Evolutionary conservation across 495 filamentous ascomycete genomes (phyloP).

Genomic region (Podospora tetraspora): DNA sequence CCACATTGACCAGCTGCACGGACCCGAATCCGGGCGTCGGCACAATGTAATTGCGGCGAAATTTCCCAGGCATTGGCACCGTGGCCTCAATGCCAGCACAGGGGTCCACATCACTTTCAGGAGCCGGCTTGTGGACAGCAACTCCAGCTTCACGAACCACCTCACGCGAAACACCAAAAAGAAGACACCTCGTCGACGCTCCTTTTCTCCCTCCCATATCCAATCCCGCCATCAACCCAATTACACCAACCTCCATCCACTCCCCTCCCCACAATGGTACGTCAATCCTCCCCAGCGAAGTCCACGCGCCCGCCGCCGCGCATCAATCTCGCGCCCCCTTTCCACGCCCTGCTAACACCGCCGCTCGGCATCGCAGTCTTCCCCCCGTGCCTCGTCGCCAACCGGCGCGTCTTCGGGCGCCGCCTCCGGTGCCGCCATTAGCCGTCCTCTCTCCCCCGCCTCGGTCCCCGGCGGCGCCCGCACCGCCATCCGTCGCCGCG

Average conservation of each 20-base stretch:
- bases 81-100: conserved; percentile 35
- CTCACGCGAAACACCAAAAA: conserved; percentile 12
- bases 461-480: conserved; percentile 90
- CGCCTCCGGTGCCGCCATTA: conserved; percentile 58
- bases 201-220: background rate
- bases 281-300: background rate
- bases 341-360: background rate
- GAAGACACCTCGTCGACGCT: conserved; percentile 1
- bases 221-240: background rate
- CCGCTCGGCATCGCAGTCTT: conserved; percentile 49
- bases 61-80: conserved; percentile 21
- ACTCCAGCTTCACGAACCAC: conserved; percentile 16
- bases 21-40: conserved; percentile 5
- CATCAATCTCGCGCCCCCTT: background rate
- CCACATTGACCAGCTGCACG: background rate
- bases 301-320: background rate
- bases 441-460: conserved; percentile 71
- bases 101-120: conserved; percentile 27
- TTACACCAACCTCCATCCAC: background rate
- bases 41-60: conserved; percentile 22
- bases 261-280: conserved; percentile 12
- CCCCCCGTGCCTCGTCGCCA: conserved; percentile 67
- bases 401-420: conserved; percentile 43
- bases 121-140: conserved; percentile 16
- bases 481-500: conserved; percentile 87